These are phyloP conservation scores for Leishmania guyanensis DNA, from an alignment of 208 protist genomes.

Conservation along the genomic window DNA sequence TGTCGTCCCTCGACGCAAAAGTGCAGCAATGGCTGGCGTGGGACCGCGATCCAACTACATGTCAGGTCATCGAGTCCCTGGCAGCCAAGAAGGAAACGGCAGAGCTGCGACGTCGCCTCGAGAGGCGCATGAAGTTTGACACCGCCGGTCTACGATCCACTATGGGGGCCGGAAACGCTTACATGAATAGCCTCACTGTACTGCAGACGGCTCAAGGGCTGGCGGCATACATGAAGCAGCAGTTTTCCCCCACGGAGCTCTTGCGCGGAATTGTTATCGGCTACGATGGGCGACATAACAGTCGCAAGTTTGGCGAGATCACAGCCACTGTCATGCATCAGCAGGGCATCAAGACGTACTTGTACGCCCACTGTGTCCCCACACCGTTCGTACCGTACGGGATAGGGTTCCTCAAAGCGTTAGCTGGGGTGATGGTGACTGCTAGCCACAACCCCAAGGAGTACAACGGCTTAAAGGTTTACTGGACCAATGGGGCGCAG, in stretches of 20 bases:
- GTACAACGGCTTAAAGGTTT: conserved; percentile 99
- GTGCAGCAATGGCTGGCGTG: conserved; percentile 73
- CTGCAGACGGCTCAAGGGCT: conserved; percentile 95
- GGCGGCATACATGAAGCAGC: conserved; percentile 49
- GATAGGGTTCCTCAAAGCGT: conserved; percentile 49
- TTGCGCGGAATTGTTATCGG: conserved; percentile 90
- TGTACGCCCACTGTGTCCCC: conserved; percentile 81
- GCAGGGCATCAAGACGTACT: conserved; percentile 79
- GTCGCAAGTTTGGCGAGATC: conserved; percentile 85
- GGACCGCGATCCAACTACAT: conserved; percentile 65
- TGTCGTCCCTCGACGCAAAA: conserved; percentile 35
- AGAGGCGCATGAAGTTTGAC: conserved; percentile 93
- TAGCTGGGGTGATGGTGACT: conserved; percentile 97
- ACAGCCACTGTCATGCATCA: conserved; percentile 89
- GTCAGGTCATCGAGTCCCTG: conserved; percentile 47
- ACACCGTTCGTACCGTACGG: conserved; percentile 94
- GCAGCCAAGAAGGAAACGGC: conserved; percentile 28
- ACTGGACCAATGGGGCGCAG: conserved; percentile 96
- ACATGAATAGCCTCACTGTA: conserved; percentile 97
- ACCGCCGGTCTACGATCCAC: conserved; percentile 94
- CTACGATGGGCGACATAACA: conserved; percentile 96
- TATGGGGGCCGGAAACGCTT: conserved; percentile 94
- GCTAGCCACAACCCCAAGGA: conserved; percentile 99
- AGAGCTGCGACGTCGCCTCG: conserved; percentile 72
- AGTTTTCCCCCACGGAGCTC: conserved; percentile 42